These are phyloP conservation scores for Rhizoctonia solani DNA, from an alignment of 1,284 basidiomycete species.

Conservation along the genomic window DNA sequence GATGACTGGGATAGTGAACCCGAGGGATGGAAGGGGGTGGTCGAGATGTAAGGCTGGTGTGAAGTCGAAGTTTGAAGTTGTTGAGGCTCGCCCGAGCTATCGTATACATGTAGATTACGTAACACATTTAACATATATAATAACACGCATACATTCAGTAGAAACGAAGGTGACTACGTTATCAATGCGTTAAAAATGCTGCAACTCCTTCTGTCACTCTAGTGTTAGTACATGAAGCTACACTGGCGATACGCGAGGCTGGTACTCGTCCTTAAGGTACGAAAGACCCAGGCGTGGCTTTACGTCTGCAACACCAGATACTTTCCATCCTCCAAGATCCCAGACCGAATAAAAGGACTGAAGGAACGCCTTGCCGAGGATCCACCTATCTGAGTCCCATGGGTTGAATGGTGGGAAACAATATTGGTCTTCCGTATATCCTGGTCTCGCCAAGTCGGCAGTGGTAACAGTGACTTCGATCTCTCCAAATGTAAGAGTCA, in stretches of 20 bases:
- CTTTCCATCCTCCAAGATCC: neutral
- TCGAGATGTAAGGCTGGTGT: constrained; percentile 38
- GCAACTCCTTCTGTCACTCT: too few species aligned
- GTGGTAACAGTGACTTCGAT: neutral
- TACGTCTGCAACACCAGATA: neutral
- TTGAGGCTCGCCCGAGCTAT: too few species aligned
- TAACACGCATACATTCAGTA: too few species aligned
- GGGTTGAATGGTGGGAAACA: neutral
- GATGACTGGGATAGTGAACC: constrained; percentile 39
- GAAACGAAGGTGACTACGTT: too few species aligned
- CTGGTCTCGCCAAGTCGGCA: neutral
- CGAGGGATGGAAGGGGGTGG: constrained; percentile 36
- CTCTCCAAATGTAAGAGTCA: neutral
- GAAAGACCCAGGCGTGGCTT: neutral
- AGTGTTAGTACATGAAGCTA: too few species aligned
- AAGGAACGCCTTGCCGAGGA: neutral
- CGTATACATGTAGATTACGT: too few species aligned
- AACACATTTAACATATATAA: too few species aligned
- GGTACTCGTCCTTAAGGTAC: neutral
- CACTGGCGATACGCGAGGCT: neutral
- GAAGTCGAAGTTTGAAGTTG: too few species aligned
- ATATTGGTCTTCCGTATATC: neutral
- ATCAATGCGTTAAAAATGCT: too few species aligned
- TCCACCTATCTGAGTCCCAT: neutral
- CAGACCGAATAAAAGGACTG: neutral